A percentile compares a stretch with the other conserved stretches of the same genome.
Evolutionary conservation across 331 rosid genomes (phyloP).

Genomic region (Quercus lobata): DNA sequence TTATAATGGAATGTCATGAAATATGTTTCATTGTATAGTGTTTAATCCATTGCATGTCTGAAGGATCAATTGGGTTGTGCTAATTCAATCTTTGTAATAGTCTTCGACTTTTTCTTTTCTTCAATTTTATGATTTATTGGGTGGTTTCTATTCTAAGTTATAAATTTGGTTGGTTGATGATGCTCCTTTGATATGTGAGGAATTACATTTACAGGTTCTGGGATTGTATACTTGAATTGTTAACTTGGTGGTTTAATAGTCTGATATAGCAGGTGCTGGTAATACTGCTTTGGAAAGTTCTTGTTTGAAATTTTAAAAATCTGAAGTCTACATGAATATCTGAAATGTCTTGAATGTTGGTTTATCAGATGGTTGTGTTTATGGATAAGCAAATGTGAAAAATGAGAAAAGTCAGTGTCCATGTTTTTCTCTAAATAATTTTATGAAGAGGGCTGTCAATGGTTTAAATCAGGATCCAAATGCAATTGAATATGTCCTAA

Average conservation of each 20-base stretch:
- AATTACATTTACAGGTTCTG: too few species aligned
- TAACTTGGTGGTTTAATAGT: not conserved
- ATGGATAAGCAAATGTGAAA: not conserved
- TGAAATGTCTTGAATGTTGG: not conserved
- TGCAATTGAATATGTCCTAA: not conserved
- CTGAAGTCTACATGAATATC: too few species aligned
- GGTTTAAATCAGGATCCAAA: not conserved
- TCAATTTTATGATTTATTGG: too few species aligned
- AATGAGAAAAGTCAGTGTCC: not conserved
- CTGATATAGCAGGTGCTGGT: not conserved
- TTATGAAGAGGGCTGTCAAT: not conserved
- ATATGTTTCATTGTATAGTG: not conserved
- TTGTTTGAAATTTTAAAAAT: too few species aligned
- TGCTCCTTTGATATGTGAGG: too few species aligned
- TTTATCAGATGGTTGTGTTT: not conserved
- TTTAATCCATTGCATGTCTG: not conserved
- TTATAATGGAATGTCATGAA: not conserved
- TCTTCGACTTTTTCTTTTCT: too few species aligned
- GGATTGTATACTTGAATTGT: too few species aligned
- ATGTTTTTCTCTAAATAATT: not conserved
- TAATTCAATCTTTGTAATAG: not conserved
- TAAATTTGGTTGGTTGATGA: too few species aligned
- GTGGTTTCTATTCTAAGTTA: too few species aligned
- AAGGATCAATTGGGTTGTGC: not conserved
- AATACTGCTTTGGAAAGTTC: not conserved